A percentile compares a stretch with the other conserved stretches of the same genome.
phyloP scores from a whole-genome alignment of 2,329 filamentous ascomycete species.

The Aureobasidium sp. region DNA sequence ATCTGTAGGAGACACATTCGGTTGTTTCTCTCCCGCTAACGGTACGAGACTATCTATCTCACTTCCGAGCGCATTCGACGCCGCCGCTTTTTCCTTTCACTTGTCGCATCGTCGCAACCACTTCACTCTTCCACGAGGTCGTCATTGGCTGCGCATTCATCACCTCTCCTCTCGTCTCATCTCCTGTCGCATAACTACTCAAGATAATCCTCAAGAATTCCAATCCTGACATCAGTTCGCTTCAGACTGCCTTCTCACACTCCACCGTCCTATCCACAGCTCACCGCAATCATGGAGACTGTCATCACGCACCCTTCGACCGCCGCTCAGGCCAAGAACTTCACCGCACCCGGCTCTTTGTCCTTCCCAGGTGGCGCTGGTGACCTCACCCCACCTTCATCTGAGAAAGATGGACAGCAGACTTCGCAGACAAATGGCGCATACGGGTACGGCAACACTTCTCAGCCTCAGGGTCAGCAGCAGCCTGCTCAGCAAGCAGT shows the following conservation, averaged over 20 bases:
- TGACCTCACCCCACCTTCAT: constrained; percentile 73
- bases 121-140: neutral
- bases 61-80: constrained; percentile 2
- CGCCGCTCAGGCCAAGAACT: constrained; percentile 88
- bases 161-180: neutral
- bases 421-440: constrained; percentile 39
- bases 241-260: constrained; percentile 17
- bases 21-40: constrained; percentile 88
- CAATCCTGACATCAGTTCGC: constrained; percentile 9
- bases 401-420: constrained; percentile 56
- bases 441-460: constrained; percentile 41
- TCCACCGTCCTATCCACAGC: constrained; percentile 19
- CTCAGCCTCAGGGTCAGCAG: constrained; percentile 45
- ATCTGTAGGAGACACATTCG: constrained; percentile 85
- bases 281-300: constrained; percentile 61
- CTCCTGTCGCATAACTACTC: neutral
- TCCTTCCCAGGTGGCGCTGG: constrained; percentile 81
- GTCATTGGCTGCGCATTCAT: neutral
- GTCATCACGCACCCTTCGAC: constrained; percentile 85
- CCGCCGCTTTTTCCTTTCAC: neutral
- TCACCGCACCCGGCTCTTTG: constrained; percentile 84
- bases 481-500: constrained; percentile 9
- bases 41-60: constrained; percentile 33
- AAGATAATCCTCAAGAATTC: constrained; percentile 8
- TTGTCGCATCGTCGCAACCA: neutral